Percentiles rank a stretch among this genome's conserved stretches.
These are phyloP conservation scores for Trichosanthes cucumerina DNA, from an alignment of 306 rosid species.

Conservation along the genomic window DNA sequence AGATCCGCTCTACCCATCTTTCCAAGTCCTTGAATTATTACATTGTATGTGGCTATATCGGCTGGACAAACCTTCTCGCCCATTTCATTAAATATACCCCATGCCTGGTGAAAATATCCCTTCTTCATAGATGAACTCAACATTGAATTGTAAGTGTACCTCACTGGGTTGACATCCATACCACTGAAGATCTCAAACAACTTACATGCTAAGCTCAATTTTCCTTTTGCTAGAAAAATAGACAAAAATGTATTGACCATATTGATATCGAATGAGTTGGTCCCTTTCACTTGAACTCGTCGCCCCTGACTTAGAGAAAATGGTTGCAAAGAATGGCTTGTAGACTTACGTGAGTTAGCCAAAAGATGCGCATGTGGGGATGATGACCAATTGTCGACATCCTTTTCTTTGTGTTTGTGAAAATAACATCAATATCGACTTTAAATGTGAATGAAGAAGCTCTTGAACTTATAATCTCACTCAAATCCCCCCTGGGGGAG, in stretches of 20 bases:
- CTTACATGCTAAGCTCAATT: slow-evolving; percentile 73
- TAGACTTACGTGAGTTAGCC: slow-evolving; percentile 35
- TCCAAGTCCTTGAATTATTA: slow-evolving; percentile 86
- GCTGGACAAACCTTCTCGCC: slow-evolving; percentile 63
- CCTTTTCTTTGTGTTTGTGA: slow-evolving; percentile 17
- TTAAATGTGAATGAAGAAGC: slow-evolving; percentile 18
- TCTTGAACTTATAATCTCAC: slow-evolving; percentile 39
- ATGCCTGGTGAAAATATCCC: slow-evolving; percentile 73
- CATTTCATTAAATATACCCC: slow-evolving; percentile 63
- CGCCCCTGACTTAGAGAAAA: slow-evolving; percentile 43
- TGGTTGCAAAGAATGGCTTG: slow-evolving; percentile 19
- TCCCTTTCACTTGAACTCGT: slow-evolving; percentile 51
- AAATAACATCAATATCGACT: slow-evolving; percentile 5
- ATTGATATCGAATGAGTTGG: slow-evolving; percentile 51
- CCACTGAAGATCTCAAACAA: slow-evolving; percentile 79
- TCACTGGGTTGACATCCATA: slow-evolving; percentile 55
- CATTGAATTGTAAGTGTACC: slow-evolving; percentile 72
- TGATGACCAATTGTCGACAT: slow-evolving; percentile 47
- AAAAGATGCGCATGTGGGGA: slow-evolving; percentile 72
- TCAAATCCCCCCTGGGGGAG: slow-evolving; percentile 47
- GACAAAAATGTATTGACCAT: slow-evolving; percentile 87
- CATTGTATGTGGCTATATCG: slow-evolving; percentile 86
- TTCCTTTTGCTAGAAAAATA: slow-evolving; percentile 80
- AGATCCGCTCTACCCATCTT: slow-evolving; percentile 93
- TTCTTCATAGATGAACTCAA: slow-evolving; percentile 88